phyloP scores from a whole-genome alignment of 2,329 filamentous ascomycete genomes.

The Fusarium sp. region DNA sequence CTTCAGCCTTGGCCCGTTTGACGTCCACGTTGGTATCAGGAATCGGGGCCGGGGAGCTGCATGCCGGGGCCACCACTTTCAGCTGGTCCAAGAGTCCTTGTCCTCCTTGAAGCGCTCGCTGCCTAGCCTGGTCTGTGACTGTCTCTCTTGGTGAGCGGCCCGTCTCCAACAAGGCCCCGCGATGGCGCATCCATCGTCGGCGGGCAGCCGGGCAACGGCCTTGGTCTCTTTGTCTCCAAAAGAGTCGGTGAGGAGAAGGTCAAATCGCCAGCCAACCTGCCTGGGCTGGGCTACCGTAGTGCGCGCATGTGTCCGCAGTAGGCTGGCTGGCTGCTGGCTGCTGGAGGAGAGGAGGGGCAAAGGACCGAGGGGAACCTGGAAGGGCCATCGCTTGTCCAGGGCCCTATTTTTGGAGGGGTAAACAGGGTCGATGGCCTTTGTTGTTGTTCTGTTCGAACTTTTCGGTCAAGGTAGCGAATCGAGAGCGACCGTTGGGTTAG shows the following conservation, averaged over 20 bases:
- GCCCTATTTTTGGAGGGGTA: slow-evolving; percentile 41
- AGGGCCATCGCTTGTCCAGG: slow-evolving; percentile 22
- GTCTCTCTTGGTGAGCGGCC: slow-evolving; percentile 21
- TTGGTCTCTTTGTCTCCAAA: slow-evolving; percentile 28
- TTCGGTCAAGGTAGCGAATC: slow-evolving; percentile 38
- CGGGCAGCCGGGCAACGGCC: slow-evolving; percentile 37
- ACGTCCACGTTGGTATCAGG: slow-evolving; percentile 38
- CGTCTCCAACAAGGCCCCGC: slow-evolving; percentile 34
- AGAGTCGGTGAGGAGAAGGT: slow-evolving; percentile 39
- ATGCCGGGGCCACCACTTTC: slow-evolving; percentile 14
- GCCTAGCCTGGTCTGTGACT: slow-evolving; percentile 9
- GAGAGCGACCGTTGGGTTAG: slow-evolving; percentile 29
- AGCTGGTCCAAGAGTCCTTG: slow-evolving; percentile 7
- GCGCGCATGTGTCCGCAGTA: slow-evolving; percentile 27
- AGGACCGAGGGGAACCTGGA: slow-evolving; percentile 36
- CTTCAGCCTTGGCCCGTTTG: slow-evolving; percentile 33
- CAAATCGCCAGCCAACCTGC: slow-evolving; percentile 30
- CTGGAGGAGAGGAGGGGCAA: slow-evolving; percentile 5
- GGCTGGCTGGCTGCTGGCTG: slow-evolving; percentile 16
- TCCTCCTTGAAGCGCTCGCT: not conserved
- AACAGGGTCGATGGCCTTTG: slow-evolving; percentile 24
- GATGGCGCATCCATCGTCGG: slow-evolving; percentile 27
- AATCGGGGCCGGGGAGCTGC: slow-evolving; percentile 21
- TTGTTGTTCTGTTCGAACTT: slow-evolving; percentile 16
- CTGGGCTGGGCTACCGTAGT: slow-evolving; percentile 23